Conservation (phyloP, 257 asterid genomes). For the Solanum tacnaense region DNA sequence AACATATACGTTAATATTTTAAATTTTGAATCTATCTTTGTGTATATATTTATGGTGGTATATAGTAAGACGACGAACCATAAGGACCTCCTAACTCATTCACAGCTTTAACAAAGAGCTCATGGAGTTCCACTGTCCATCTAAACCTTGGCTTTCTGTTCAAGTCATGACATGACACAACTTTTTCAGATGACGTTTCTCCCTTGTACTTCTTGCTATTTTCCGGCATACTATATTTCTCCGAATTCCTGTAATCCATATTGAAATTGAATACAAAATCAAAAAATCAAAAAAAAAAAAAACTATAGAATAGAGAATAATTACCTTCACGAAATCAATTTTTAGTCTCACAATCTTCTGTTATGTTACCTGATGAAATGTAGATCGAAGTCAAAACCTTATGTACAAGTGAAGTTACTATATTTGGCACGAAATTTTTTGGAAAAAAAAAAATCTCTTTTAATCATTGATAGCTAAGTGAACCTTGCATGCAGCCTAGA, state of each 20-base stretch:
- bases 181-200: not conserved
- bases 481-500: not conserved
- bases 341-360: not conserved
- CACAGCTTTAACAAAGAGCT: conserved; percentile 7
- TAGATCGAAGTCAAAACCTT: not conserved
- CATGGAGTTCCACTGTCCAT: conserved; percentile 9
- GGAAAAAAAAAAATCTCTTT: not conserved
- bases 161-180: not conserved
- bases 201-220: not conserved
- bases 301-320: not conserved
- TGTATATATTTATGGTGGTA: not conserved
- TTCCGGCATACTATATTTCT: not conserved
- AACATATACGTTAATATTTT: not conserved
- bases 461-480: not conserved
- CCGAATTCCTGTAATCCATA: not conserved
- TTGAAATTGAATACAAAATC: too few relatives aligned
- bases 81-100: conserved; percentile 10
- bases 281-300: too few relatives aligned
- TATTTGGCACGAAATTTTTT: not conserved
- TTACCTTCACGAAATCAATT: not conserved
- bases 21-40: not conserved
- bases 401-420: not conserved
- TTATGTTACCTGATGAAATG: not conserved
- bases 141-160: conserved; percentile 3
- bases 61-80: not conserved